A percentile compares a stretch with the other conserved stretches of the same genome.
phyloP scores from a whole-genome alignment of 75 land plant species.

The Larix kaempferi region DNA sequence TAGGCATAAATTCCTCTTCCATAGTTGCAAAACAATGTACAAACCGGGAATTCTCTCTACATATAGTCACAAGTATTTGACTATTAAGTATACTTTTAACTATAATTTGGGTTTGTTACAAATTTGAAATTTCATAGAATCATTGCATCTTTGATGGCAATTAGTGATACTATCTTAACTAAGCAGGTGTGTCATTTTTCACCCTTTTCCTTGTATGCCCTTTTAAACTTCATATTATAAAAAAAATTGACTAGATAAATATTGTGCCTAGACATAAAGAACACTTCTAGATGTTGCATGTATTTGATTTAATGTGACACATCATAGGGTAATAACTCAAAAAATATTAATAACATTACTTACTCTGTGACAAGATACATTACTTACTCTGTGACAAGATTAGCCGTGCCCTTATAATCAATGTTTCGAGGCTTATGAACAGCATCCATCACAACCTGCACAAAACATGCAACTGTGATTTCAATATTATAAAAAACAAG shows the following conservation, averaged over 20 bases:
- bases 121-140: no score
- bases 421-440: conserved; percentile 90
- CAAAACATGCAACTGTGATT: background rate
- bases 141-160: background rate
- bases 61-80: no score
- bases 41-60: no score
- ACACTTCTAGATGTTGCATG: background rate
- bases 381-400: conserved; percentile 96
- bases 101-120: no score
- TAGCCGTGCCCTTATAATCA: conserved; percentile 82
- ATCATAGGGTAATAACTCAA: background rate
- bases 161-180: background rate
- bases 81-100: no score
- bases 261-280: background rate
- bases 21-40: no score
- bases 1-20: no score
- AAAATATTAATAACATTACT: conserved; percentile 5
- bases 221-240: background rate
- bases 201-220: background rate
- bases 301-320: background rate
- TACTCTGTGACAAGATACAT: conserved; percentile 93
- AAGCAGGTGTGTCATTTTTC: background rate
- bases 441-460: conserved; percentile 97
- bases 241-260: background rate
- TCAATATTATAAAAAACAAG: background rate